phyloP scores from a whole-genome alignment of 2,329 filamentous ascomycete species.

The Fusarium foetens region DNA sequence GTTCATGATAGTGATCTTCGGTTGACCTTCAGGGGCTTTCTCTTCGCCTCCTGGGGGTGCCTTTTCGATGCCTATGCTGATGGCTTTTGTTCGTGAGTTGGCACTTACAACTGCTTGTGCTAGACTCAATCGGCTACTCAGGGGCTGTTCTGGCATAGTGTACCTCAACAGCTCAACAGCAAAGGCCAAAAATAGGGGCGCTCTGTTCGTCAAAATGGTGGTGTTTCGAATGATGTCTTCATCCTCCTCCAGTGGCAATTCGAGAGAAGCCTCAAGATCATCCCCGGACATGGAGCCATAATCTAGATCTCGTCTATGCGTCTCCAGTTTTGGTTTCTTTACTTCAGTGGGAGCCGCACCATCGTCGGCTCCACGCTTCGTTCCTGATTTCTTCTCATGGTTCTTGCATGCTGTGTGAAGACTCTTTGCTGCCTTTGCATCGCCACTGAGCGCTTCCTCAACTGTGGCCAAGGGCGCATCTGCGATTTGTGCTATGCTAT shows the following conservation, averaged over 20 bases:
- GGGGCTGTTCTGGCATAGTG: constrained; percentile 86
- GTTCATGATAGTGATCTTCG: constrained; percentile 73
- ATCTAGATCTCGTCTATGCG: constrained; percentile 50
- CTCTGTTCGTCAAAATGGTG: constrained; percentile 78
- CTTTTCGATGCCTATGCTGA: constrained; percentile 76
- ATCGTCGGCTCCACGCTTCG: constrained; percentile 47
- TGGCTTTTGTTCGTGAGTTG: constrained; percentile 81
- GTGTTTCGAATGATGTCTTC: constrained; percentile 69
- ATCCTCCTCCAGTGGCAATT: constrained; percentile 65
- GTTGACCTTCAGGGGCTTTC: constrained; percentile 80
- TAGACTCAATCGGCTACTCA: constrained; percentile 84
- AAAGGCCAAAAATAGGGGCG: constrained; percentile 85
- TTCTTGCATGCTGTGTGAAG: constrained; percentile 66
- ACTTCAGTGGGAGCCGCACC: constrained; percentile 12
- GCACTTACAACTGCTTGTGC: constrained; percentile 86
- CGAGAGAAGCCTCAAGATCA: constrained; percentile 71
- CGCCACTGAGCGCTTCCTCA: constrained; percentile 58
- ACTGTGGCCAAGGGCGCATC: constrained; percentile 58
- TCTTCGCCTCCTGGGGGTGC: constrained; percentile 73
- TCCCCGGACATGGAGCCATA: constrained; percentile 60
- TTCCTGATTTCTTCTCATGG: constrained; percentile 54
- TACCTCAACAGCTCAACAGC: constrained; percentile 77
- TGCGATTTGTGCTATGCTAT: constrained; percentile 65
- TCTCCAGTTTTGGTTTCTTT: constrained; percentile 50
- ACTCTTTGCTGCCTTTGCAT: constrained; percentile 59